phyloP scores from a whole-genome alignment of 2,329 filamentous ascomycete genomes.

The Setomelanomma holmii region DNA sequence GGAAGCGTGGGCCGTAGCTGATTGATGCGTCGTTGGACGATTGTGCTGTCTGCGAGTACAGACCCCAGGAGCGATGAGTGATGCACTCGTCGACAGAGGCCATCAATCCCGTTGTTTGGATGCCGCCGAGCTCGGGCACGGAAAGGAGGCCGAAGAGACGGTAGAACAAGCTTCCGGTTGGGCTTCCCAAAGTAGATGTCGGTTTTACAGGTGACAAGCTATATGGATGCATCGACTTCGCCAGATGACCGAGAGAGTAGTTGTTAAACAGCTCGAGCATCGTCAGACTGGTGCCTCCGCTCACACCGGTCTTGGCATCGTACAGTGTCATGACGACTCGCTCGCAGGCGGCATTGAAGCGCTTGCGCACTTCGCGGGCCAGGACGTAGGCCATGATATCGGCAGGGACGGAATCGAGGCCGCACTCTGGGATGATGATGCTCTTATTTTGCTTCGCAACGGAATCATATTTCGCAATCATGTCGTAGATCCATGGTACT shows the following conservation, averaged over 20 bases:
- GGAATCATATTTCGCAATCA: conserved; percentile 67
- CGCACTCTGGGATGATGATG: conserved; percentile 67
- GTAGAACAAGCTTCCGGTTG: conserved; percentile 48
- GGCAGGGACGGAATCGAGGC: conserved; percentile 67
- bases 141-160: conserved; percentile 60
- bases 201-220: conserved; percentile 57
- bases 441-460: conserved; percentile 66
- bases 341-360: conserved; percentile 57
- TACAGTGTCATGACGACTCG: conserved; percentile 62
- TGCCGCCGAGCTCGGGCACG: conserved; percentile 66
- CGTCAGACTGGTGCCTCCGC: conserved; percentile 70
- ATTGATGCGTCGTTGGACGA: conserved; percentile 35
- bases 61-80: conserved; percentile 66
- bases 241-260: conserved; percentile 56
- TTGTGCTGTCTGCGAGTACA: conserved; percentile 49
- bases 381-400: conserved; percentile 64
- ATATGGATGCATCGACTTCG: conserved; percentile 58
- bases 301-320: conserved; percentile 57
- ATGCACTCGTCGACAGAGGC: conserved; percentile 62
- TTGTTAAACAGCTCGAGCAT: conserved; percentile 64
- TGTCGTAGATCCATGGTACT: conserved; percentile 68
- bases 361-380: conserved; percentile 60
- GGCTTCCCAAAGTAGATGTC: conserved; percentile 42
- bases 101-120: conserved; percentile 62
- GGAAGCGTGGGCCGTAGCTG: conserved; percentile 64